Base-by-base conservation (phyloP, 352 stramenopile species). In the Globisporangium apiculatum region DNA sequence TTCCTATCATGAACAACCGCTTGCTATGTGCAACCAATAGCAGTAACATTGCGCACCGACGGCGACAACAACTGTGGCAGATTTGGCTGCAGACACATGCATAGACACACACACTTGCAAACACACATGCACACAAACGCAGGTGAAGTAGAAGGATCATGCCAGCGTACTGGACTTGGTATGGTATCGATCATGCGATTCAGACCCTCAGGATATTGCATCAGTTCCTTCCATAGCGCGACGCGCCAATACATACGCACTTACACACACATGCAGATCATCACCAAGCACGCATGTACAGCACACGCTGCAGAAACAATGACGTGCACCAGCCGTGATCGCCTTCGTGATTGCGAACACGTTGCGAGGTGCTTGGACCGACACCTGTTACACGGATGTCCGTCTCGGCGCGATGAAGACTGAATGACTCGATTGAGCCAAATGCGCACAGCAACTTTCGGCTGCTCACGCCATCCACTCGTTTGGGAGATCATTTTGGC, bases 1-100 rank as follows among this genome's bases (percentile, higher is more conserved):
- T 91, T 91, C 81, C 81, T 91, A 91, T 91, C 81, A 89, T 87
- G 75, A 91, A 85, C 81, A 89, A 89, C 79, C 79, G 81, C 81
- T 91, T 86, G 51, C 53, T 91, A 73, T 91, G 64, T 82, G 81
- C 81, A 91, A 72, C 68, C 81, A 87, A 89, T 89, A 91, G 81
- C 81, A 91, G 81, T 91, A 86, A 76, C 65, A 67, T 85, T 83
- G 81, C 75, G 59, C 71, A 89, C 72, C 53, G 68, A 72, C 57
- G 55, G 67, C 80, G 66, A 64, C 81, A 86, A 85, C 67, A 79
- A 89, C 81, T 89, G 81, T 91, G 81, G 81, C 81, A 91, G 81
- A 91, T 91, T 82, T 88, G 78, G 74, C 73, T 89, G 81, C 81
- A 86, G 68, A 57, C 3, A 49, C n/a, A 52, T 8, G 10, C 10